Base-by-base conservation (phyloP, 805 yeast genomes). In the Hyphopichia homilentoma region DNA sequence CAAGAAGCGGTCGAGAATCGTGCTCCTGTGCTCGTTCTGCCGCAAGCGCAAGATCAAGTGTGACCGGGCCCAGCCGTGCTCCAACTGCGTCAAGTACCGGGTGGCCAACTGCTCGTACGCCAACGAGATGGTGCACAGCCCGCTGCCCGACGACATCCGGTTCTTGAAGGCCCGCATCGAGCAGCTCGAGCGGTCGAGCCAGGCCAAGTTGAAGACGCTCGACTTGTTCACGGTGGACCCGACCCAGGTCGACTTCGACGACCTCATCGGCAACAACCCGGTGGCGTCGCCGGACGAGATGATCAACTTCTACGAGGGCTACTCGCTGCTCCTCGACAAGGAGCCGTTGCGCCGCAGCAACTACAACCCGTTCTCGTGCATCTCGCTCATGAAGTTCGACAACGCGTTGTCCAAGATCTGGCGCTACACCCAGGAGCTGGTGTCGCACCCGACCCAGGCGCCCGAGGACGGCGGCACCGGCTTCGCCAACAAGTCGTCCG, bases 311-410 rank as follows among this genome's bases (percentile, higher is more conserved):
- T 42, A 36, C 30, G 38, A 43, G 5, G 52, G 54, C 4, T 47
- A 57, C 31, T 39, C 54, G n/a, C 37, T 61, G 2, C 29, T 56
- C 1, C 41, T 48, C 12, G 44, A 45, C 22, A 45, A 43, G 24
- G 60, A 54, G 4, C 48, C 52, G 2, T 25, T 48, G 7, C 43
- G 59, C 13, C 39, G 63, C 37, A 39, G 44, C 18, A 49, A 51
- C 29, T 52, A 39, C 28, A 63, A 64, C 2, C 64, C 65, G 1
- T 50, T 59, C 21, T 45, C 59, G 6, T 56, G 60, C 52, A 39
- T 54, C 4, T 41, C 63, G 5, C 39, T 61, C 6, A 44, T 55
- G 40, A 48, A 45, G 29, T 34, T 51, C 23, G 67, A 61, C 32
- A 41, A 45, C 8, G 59, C 44, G 5, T 21, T 44, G 16, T 30